Base-by-base conservation (phyloP, 805 yeast genomes). In the Blastobotrys parvus region DNA sequence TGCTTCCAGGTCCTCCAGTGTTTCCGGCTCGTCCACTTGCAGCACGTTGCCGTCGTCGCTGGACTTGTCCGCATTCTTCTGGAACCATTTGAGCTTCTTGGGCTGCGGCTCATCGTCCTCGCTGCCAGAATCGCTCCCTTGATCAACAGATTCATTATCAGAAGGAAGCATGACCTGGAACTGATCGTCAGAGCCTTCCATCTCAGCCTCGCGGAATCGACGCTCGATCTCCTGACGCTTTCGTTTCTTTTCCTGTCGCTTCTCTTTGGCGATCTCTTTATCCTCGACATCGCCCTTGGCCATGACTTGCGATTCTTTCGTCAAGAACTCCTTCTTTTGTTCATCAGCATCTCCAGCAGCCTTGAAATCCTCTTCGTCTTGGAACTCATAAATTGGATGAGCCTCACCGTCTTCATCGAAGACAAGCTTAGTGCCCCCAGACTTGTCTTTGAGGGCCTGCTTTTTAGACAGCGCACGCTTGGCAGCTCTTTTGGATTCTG, bases 351-450 rank as follows among this genome's bases (percentile, higher is more conserved):
- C 83, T 34, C 85, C 89, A 29, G 68, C 70, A 48, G 74, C 77
- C 49, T 63, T 73, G 74, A 92, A 92, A 46, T 84, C 94, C 33
- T 80, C 92, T 63, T 87, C 97, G 52, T 82, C 85, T 59, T 86
- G 88, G 47, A 92, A 70, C 64, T 90, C 97, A 58, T 92, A 92
- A 3, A 90, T 69, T 7, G 94, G 84, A 62, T 90, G 97, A 0
- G 97, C 82, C 3, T 70, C 72, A 21, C 99, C 99, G 2, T 90
- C 97, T 49, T 92, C 98, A 58, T 92, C 99, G 58, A 90, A 92
- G 43, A 75, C 71, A 53, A 90, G 61, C 60, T 88, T 92, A 17
- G 82, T 77, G 15, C 95, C 82, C 45, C 77, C 74, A 1, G 86
- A 85, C 48, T 74, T 74, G 11, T 70, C 59, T 38, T 78, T 67